Conservation (phyloP, 768 basidiomycete species). For the Omphalotus guepiniiformis region DNA sequence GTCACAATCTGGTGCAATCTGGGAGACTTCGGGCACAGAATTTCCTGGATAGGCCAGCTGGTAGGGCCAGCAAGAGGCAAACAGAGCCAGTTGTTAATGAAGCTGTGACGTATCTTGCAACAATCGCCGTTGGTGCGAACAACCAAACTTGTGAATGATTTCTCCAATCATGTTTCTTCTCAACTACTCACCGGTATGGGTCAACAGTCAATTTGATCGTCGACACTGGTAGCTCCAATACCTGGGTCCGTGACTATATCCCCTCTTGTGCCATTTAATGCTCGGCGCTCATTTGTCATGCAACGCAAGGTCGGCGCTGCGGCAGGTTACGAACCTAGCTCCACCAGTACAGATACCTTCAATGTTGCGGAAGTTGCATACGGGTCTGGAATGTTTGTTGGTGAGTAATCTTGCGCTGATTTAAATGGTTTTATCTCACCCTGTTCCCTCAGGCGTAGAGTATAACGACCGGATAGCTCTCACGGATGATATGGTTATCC, state of each 20-base stretch:
- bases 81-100: background rate
- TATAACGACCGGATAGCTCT: conserved; percentile 26
- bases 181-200: too few species aligned
- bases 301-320: conserved; percentile 56
- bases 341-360: conserved; percentile 1
- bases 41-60: background rate
- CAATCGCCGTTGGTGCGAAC: background rate
- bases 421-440: too few species aligned
- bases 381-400: too few species aligned
- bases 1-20: background rate
- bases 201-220: conserved; percentile 5
- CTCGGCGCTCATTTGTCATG: conserved; percentile 40
- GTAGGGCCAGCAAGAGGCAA: background rate
- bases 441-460: conserved; percentile 50
- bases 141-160: conserved; percentile 2
- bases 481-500: conserved; percentile 31
- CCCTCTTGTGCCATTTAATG: too few species aligned
- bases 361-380: conserved; percentile 43
- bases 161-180: too few species aligned
- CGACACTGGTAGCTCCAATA: background rate
- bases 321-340: conserved; percentile 33
- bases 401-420: too few species aligned
- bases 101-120: background rate
- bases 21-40: background rate
- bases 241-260: background rate